Conservation (phyloP, 176 grass and related monocot genomes). For the Triticum monococcum region DNA sequence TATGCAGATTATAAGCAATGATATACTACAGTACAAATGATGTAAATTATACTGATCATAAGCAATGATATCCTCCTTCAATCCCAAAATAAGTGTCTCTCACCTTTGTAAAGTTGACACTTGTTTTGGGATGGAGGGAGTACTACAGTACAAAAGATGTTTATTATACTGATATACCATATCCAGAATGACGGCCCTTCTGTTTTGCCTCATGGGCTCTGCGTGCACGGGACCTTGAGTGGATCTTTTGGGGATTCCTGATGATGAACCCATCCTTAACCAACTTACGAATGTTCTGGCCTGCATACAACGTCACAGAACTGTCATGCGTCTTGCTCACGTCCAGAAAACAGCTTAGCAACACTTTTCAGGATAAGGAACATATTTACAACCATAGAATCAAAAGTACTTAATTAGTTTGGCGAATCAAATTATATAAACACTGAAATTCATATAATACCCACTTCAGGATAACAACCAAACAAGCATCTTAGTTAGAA, state of each 20-base stretch:
- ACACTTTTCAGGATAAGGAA: not conserved
- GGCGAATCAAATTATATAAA: not conserved
- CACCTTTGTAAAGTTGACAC: too few species aligned
- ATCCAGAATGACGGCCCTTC: constrained; percentile 69
- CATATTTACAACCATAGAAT: not conserved
- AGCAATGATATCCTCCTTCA: too few species aligned
- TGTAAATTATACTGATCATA: not conserved
- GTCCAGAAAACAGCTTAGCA: not conserved
- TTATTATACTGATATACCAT: constrained; percentile 31
- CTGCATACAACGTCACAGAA: constrained; percentile 21
- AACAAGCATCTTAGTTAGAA: not conserved
- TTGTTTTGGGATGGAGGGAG: too few species aligned
- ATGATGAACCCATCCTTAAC: constrained; percentile 76
- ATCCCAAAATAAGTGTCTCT: too few species aligned
- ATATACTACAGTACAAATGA: not conserved
- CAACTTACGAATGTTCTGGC: constrained; percentile 69
- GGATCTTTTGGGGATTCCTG: constrained; percentile 74
- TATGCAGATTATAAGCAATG: not conserved
- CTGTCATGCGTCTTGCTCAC: not conserved
- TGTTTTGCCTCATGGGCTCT: constrained; percentile 70
- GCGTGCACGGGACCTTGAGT: constrained; percentile 62
- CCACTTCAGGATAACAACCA: not conserved
- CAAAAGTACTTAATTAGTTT: not conserved
- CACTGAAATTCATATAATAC: not conserved
- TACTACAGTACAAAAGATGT: not conserved